Conservation (phyloP, 169 alveolate species). For the Plasmodium billcollinsi region DNA sequence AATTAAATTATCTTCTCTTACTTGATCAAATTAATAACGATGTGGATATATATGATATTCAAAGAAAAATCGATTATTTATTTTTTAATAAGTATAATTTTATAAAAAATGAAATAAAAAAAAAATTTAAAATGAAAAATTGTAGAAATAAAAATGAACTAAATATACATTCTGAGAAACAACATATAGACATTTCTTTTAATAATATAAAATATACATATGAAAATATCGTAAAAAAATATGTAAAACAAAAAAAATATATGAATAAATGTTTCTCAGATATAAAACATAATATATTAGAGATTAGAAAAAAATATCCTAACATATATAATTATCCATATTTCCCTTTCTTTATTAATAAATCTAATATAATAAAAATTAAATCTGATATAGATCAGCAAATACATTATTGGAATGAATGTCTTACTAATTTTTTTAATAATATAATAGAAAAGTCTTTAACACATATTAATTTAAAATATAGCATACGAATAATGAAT, state of each 20-base stretch:
- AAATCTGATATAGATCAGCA: slow-evolving; percentile 55
- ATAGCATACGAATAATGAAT: slow-evolving; percentile 47
- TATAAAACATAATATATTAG: slow-evolving; percentile 28
- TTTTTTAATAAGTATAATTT: slow-evolving; percentile 23
- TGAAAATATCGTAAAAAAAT: slow-evolving; percentile 23
- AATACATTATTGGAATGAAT: slow-evolving; percentile 23
- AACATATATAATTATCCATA: neutral
- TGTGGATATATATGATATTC: slow-evolving; percentile 14
- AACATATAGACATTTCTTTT: too few relatives aligned
- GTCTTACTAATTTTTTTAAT: slow-evolving; percentile 54
- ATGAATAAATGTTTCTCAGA: slow-evolving; percentile 7
- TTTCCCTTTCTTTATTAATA: slow-evolving; percentile 65
- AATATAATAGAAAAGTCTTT: slow-evolving; percentile 29
- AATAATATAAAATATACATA: slow-evolving; percentile 2
- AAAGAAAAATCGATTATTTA: slow-evolving; percentile 21
- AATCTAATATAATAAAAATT: slow-evolving; percentile 34
- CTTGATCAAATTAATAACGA: slow-evolving; percentile 33
- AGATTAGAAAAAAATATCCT: slow-evolving; percentile 21
- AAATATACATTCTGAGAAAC: neutral
- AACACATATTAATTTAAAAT: slow-evolving; percentile 12
- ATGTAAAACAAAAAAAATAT: slow-evolving; percentile 24
- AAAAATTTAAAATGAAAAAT: neutral
- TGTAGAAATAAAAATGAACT: neutral
- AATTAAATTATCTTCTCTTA: slow-evolving; percentile 22
- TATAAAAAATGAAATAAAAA: slow-evolving; percentile 4